Base-by-base conservation (phyloP, 345 rosid species). In the Limnanthes douglasii region DNA sequence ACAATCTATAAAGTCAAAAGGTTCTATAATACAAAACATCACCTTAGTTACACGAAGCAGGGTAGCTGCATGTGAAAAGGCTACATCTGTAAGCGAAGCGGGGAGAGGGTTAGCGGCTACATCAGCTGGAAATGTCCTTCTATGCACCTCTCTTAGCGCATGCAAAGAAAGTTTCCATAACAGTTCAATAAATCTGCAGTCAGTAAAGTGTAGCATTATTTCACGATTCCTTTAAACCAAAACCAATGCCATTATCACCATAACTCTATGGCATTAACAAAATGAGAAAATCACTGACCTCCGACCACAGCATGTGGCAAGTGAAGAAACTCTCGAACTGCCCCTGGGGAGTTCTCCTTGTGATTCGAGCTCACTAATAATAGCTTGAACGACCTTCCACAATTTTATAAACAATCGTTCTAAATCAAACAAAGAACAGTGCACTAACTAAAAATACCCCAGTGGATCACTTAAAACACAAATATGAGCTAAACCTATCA, bases 311-410 rank as follows among this genome's bases (percentile, higher is more conserved):
- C 99, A 90, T 9, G 99, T 90, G 25, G 98, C 96, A 8, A 90
- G 93, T 10, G 98, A 90, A 15, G 98, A 90, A 69, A 90, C 98
- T 73, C 98, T 75, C 1, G 98, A 90, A 62, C 85, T 90, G 57
- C 99, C 85, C 68, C 96, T 67, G 11, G 99, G 99, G 43, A 90
- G 76, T 7, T 96, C 96, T 50, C 99, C 99, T 67, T 80, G 99
- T 14, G 96, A 72, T 56, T 90, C 99, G 25, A 90, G 94, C 78
- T 90, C 98, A 38, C 92, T 80, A 30, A 90, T 90, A 50, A 90
- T 75, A 51, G 88, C 92, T 80, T 90, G 98, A 40, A 90, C 98
- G 50, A 80, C 98, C 96, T 90, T 35, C 51, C 37, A 10, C 40
- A 10, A n/a, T n/a, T n/a, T n/a, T n/a, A n/a, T n/a, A n/a, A n/a